Percentiles rank a stretch among this genome's conserved stretches.
These are phyloP conservation scores for Bipolaris bicolor DNA, from an alignment of 2,329 filamentous ascomycete genomes.

Conservation along the genomic window DNA sequence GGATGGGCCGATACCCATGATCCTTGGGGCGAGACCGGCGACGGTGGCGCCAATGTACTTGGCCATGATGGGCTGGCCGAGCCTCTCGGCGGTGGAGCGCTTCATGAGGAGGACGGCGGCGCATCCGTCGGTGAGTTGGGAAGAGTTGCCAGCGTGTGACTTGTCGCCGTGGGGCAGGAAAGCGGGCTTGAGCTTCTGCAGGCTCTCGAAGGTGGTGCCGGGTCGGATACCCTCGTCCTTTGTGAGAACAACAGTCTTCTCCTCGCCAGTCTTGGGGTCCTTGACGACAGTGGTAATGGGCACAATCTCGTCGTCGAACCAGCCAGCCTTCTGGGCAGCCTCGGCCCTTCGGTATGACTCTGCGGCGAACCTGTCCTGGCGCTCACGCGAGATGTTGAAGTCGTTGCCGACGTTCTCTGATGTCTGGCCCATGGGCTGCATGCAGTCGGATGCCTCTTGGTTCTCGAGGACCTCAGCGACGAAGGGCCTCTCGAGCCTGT, in stretches of 20 bases:
- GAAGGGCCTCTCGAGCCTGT: conserved; percentile 74
- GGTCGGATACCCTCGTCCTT: conserved; percentile 89
- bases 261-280: conserved; percentile 80
- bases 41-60: conserved; percentile 95
- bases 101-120: conserved; percentile 93
- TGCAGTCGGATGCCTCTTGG: conserved; percentile 82
- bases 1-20: conserved; percentile 93
- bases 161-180: conserved; percentile 88
- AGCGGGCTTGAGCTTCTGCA: conserved; percentile 85
- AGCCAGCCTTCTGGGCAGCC: conserved; percentile 85
- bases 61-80: conserved; percentile 88
- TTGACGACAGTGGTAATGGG: conserved; percentile 84
- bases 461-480: conserved; percentile 74
- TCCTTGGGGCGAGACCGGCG: conserved; percentile 85
- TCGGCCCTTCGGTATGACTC: conserved; percentile 90
- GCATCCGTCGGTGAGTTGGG: conserved; percentile 92
- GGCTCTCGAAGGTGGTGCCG: conserved; percentile 82
- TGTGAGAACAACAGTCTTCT: conserved; percentile 77
- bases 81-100: conserved; percentile 82
- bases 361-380: conserved; percentile 83
- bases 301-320: conserved; percentile 92
- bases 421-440: conserved; percentile 97
- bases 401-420: conserved; percentile 94
- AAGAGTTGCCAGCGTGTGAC: conserved; percentile 92
- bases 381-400: conserved; percentile 80